Base-by-base conservation (phyloP, 192 early-diverging fungal genomes). In the Geranomyces variabilis region DNA sequence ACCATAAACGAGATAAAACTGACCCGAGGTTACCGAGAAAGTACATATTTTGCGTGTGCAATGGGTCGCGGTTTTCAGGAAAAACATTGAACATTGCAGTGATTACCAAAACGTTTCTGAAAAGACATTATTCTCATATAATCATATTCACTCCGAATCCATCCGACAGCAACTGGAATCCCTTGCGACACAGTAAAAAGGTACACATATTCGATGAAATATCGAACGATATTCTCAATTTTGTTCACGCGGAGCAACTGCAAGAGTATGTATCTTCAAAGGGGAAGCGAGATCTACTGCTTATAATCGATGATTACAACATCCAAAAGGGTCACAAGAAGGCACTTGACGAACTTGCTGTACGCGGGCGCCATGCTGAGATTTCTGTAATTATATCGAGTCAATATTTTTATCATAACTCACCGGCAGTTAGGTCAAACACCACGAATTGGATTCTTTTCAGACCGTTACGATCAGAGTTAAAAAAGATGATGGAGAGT, bases 91-190 rank as follows among this genome's bases (percentile, higher is more conserved):
- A 64, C 22, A 64, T 64, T 15, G 62, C 62, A 19, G 41, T 64
- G 8, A 64, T 64, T 17, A 41, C 31, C 8, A 64, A 64, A 41
- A 15, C 36, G 33, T 64, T 64, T 64, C 62, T 64, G 12, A 64
- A 64, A 22, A 64, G 36, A 33, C 62, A 64, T 10, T 64, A 64
- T 64, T 14, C 10, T 14, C 30, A 64, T 41, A 36, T 43, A 9
- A 64, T 64, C 28, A 64, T 64, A 64, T 21, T 64, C 15, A 64
- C 62, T 13, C 62, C 62, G 24, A 64, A 64, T 41, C 62, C 62
- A 12, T 30, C 9, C 62, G 62, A 64, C 36, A 9, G 10, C 8
- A 64, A 64, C 41, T 64, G 62, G 62, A 64, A 64, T 36, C 62
- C 62, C 15, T 36, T 64, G 13, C 28, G 62, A 22, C 12, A 41